phyloP scores from a whole-genome alignment of 2,329 filamentous ascomycete genomes.

The Chaetomium sp. region DNA sequence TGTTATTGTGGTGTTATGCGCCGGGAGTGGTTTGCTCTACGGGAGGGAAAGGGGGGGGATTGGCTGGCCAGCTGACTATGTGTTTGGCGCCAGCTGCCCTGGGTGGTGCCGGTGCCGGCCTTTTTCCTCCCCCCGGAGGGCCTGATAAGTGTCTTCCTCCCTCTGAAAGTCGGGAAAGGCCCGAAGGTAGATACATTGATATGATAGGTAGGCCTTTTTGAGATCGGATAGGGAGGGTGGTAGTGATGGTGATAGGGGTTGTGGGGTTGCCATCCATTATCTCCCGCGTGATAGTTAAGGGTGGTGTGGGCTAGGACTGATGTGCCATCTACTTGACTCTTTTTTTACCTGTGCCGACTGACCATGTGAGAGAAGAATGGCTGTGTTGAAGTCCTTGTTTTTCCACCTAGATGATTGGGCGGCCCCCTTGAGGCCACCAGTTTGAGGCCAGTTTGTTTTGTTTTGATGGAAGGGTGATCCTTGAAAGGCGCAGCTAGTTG shows the following conservation, averaged over 20 bases:
- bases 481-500: background rate
- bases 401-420: background rate
- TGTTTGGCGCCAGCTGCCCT: background rate
- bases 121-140: background rate
- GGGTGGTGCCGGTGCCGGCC: background rate
- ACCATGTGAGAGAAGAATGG: background rate
- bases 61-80: background rate
- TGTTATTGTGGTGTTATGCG: background rate
- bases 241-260: background rate
- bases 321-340: background rate
- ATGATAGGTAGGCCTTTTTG: background rate
- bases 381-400: background rate
- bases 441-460: background rate
- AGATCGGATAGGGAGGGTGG: background rate
- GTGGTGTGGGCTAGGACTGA: background rate
- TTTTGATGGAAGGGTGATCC: background rate
- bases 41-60: background rate
- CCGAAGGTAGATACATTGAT: background rate
- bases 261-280: background rate
- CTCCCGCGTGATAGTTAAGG: background rate
- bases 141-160: background rate
- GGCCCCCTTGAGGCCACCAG: background rate
- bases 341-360: background rate
- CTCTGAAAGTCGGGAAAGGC: background rate
- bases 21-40: background rate